Evolutionary conservation across 495 filamentous ascomycete species (phyloP).

Genomic region (Halenospora varia): DNA sequence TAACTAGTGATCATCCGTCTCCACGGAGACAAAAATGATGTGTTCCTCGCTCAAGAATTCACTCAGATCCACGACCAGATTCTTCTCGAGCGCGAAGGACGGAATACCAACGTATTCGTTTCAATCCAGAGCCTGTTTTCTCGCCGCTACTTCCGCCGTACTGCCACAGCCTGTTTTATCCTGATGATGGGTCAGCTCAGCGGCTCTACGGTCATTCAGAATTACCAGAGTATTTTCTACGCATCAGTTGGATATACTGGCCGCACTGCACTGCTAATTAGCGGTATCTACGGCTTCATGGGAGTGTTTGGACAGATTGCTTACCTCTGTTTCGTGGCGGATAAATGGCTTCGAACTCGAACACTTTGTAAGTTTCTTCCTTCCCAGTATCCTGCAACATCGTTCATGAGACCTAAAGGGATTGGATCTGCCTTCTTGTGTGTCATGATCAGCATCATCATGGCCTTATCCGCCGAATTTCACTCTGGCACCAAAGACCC

Average conservation of each 20-base stretch:
- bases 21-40: not conserved
- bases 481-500: not conserved
- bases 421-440: no score
- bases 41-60: conserved; percentile 12
- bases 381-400: not conserved
- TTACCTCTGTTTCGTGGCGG: conserved; percentile 2
- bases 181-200: conserved; percentile 13
- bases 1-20: not conserved
- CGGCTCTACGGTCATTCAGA: conserved; percentile 12
- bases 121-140: conserved; percentile 9
- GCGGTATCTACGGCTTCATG: conserved; percentile 14
- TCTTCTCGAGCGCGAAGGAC: conserved; percentile 6
- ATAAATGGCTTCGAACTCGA: conserved; percentile 14
- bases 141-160: conserved; percentile 12
- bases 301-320: conserved; percentile 11
- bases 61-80: conserved; percentile 11
- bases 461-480: conserved; percentile 15
- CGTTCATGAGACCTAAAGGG: no score
- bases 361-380: conserved; percentile 13
- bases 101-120: conserved; percentile 1
- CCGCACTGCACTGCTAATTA: conserved; percentile 1
- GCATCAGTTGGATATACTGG: not conserved
- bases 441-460: conserved; percentile 4
- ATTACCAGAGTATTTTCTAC: not conserved
- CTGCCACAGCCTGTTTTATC: conserved; percentile 1